Percentiles rank a stretch among this genome's conserved stretches.
Conservation (phyloP, 108 stramenopile species). For the Nannochloropsis granulata region DNA sequence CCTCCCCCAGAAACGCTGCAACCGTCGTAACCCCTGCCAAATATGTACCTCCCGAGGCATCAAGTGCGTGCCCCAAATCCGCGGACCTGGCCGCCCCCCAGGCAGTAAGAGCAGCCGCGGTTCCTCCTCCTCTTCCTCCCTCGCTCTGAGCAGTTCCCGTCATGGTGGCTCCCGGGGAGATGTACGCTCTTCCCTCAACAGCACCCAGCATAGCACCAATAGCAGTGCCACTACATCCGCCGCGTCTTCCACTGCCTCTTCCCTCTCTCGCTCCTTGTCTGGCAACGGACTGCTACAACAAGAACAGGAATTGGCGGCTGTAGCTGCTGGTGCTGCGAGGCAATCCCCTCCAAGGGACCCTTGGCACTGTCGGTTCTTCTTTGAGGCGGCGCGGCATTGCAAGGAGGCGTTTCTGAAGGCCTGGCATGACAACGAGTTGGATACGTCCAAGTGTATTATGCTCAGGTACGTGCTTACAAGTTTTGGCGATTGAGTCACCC, state of each 20-base stretch:
- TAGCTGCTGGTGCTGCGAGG: neutral
- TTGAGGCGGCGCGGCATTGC: neutral
- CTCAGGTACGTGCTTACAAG: neutral
- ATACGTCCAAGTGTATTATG: neutral
- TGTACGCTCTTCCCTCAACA: neutral
- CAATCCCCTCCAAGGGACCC: neutral
- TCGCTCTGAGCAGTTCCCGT: neutral
- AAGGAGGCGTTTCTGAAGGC: neutral
- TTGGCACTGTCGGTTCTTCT: neutral
- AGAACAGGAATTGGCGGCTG: neutral
- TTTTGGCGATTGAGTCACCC: too few relatives aligned
- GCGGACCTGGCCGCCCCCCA: neutral
- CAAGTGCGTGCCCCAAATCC: neutral
- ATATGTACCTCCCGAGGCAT: neutral
- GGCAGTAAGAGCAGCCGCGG: neutral
- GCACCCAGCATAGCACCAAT: neutral
- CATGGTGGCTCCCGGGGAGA: neutral
- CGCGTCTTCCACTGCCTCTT: neutral
- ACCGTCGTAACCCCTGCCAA: neutral
- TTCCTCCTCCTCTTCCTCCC: neutral
- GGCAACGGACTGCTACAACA: neutral
- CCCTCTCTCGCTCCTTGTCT: neutral
- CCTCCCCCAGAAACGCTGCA: neutral
- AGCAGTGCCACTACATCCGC: neutral
- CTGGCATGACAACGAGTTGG: neutral